Evolutionary conservation across 164 flowering plant genomes (phyloP).

Genomic region (Piper betle): DNA sequence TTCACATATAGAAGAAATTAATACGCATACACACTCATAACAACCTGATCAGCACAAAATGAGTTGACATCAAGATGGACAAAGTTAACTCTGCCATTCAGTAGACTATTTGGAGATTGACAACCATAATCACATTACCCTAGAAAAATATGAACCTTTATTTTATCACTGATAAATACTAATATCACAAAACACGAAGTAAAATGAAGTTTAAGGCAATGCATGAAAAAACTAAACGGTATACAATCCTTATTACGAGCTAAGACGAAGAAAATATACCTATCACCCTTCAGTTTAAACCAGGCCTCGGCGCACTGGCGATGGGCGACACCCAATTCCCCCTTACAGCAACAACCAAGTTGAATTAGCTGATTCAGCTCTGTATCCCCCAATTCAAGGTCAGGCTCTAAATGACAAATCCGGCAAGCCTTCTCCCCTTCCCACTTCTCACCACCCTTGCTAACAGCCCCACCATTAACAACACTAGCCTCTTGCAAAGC

Average conservation of each 20-base stretch:
- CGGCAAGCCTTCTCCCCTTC: conserved; percentile 50
- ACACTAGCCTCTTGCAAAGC: conserved; percentile 10
- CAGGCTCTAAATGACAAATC: conserved; percentile 71
- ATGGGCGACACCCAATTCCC: conserved; percentile 71
- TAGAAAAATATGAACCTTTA: too few relatives aligned
- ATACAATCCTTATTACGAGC: neutral
- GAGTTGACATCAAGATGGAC: too few relatives aligned
- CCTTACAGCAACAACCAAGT: conserved; percentile 83
- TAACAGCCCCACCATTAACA: conserved; percentile 19
- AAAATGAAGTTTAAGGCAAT: too few relatives aligned
- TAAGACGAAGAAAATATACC: conserved; percentile 21
- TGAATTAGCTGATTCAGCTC: conserved; percentile 26
- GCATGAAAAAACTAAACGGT: neutral
- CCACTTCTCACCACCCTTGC: conserved; percentile 12
- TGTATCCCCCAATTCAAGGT: conserved; percentile 19
- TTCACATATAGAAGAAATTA: too few relatives aligned
- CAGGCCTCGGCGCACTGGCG: conserved; percentile 76
- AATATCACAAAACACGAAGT: too few relatives aligned
- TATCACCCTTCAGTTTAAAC: conserved; percentile 82
- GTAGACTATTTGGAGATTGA: too few relatives aligned
- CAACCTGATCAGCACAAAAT: too few relatives aligned
- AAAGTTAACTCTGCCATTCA: too few relatives aligned
- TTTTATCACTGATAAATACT: too few relatives aligned
- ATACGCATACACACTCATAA: too few relatives aligned
- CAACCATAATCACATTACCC: too few relatives aligned